Base-by-base conservation (phyloP, 1,139 yeast genomes). In the Pneumocystis sp. region DNA sequence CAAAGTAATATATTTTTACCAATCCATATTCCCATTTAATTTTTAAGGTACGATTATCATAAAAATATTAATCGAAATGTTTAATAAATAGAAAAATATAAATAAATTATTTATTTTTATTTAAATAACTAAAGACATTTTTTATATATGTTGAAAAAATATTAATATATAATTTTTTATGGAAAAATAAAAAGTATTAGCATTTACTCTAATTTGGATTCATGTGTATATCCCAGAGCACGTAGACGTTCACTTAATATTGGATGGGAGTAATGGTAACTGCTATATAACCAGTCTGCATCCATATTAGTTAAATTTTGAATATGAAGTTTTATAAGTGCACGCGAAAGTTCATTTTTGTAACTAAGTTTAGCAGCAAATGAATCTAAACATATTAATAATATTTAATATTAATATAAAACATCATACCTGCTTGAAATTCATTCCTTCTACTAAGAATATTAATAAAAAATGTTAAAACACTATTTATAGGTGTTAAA, bases 241-340 rank as follows among this genome's bases (percentile, higher is more conserved):
- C 78, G 74, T 71, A 93, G 80, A 78, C 98, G 85, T 78, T 93
- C 97, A 21, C 93, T 84, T 70, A 91, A 78, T 66, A 89, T 86
- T 63, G 98, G 98, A 73, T 93, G 98, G 63, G 93, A 86, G 75
- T 87, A 85, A 74, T 86, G 90, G 76, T 89, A 93, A 61, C 95
- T 86, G 40, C 96, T 87, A 76, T 85, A 93, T 71, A 90, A 81
- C 82, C 91, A 83, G 74, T 93, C 97, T 56, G 95, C 95, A 73
- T 87, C 89, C 79, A 89, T 82, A 42, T 91, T 82, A 66, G 90
- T 81, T 74, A 93, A 81, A 76, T 93, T 91, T 74, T 89, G 88
- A 70, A 84, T 83, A 72, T 86, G 87, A 70, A 93, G 78, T 69
- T 82, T 84, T 73, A 89, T 85, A 73, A 93, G 82, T 1, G 96